Conservation (phyloP, 768 basidiomycete species). For the Leucosporidium scottii region DNA sequence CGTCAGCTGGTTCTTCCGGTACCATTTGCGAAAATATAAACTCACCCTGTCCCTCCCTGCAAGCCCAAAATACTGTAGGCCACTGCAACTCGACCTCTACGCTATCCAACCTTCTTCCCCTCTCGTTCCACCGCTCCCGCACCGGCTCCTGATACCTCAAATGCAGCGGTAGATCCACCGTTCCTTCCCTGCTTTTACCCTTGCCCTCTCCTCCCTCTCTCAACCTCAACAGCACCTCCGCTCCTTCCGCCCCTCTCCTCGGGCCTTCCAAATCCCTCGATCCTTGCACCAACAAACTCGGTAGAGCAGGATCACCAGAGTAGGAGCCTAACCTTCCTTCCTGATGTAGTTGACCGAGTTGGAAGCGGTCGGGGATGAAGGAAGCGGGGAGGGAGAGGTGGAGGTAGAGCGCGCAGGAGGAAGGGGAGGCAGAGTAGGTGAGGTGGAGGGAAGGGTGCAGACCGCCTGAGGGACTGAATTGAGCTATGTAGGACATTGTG, state of each 20-base stretch:
- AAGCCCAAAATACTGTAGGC: slow-evolving; percentile 31
- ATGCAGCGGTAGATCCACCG: slow-evolving; percentile 24
- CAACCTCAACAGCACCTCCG: neutral
- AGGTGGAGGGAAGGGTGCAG: slow-evolving; percentile 2
- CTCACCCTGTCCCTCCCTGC: neutral
- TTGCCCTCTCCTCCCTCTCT: neutral
- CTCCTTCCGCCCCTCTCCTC: neutral
- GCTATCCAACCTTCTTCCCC: neutral
- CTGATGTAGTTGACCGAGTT: slow-evolving; percentile 17
- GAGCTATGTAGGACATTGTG: neutral
- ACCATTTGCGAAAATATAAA: too few relatives aligned
- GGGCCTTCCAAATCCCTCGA: slow-evolving; percentile 29
- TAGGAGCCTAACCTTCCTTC: slow-evolving; percentile 4
- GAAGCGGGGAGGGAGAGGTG: neutral
- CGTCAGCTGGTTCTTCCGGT: too few relatives aligned
- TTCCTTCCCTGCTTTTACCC: neutral
- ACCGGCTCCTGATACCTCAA: slow-evolving; percentile 27
- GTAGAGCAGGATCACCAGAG: too few relatives aligned
- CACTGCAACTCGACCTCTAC: slow-evolving; percentile 10
- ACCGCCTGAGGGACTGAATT: neutral
- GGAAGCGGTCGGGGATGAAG: slow-evolving; percentile 30
- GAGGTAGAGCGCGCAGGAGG: slow-evolving; percentile 16
- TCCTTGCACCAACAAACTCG: neutral
- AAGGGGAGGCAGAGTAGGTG: neutral
- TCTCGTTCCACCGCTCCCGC: neutral